A percentile compares a stretch with the other conserved stretches of the same genome.
These are phyloP conservation scores for Fusarium transvaalense DNA, from an alignment of 2,329 filamentous ascomycete species.

Conservation along the genomic window DNA sequence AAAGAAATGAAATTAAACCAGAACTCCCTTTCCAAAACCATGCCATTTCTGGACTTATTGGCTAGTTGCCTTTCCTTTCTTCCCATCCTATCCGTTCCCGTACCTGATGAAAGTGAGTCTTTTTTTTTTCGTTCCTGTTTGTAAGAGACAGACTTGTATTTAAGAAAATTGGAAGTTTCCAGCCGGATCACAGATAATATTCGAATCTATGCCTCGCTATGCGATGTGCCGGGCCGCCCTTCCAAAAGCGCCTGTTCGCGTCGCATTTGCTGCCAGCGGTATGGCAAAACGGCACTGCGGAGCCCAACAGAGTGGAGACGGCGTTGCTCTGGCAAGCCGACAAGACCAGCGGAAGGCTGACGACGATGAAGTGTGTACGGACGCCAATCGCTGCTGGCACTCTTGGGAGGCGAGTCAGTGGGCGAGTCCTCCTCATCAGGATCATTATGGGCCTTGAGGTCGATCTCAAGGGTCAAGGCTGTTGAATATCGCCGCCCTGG, in stretches of 20 bases:
- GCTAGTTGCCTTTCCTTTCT: slow-evolving; percentile 21
- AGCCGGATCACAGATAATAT: neutral
- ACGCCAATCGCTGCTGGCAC: slow-evolving; percentile 31
- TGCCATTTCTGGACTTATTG: slow-evolving; percentile 18
- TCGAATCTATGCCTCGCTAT: slow-evolving; percentile 41
- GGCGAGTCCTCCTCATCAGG: slow-evolving; percentile 40
- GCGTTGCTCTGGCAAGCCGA: slow-evolving; percentile 45
- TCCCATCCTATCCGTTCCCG: slow-evolving; percentile 3
- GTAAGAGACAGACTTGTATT: neutral
- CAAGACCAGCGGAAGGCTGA: slow-evolving; percentile 45
- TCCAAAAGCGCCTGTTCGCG: slow-evolving; percentile 40
- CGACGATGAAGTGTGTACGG: slow-evolving; percentile 37
- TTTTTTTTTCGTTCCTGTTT: slow-evolving; percentile 5
- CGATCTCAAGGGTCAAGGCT: slow-evolving; percentile 45
- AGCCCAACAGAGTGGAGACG: slow-evolving; percentile 46
- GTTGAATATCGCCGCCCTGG: slow-evolving; percentile 46
- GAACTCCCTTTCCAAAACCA: slow-evolving; percentile 38
- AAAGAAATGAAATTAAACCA: slow-evolving; percentile 22
- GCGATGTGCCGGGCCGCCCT: slow-evolving; percentile 45
- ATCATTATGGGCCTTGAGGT: slow-evolving; percentile 28
- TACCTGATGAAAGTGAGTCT: neutral
- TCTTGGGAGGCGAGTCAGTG: slow-evolving; percentile 40
- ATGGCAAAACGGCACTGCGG: slow-evolving; percentile 46
- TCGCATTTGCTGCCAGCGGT: slow-evolving; percentile 45
- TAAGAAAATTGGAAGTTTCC: slow-evolving; percentile 7